phyloP scores from a whole-genome alignment of 176 grass and related monocot species.

The Aegilops tauschii region DNA sequence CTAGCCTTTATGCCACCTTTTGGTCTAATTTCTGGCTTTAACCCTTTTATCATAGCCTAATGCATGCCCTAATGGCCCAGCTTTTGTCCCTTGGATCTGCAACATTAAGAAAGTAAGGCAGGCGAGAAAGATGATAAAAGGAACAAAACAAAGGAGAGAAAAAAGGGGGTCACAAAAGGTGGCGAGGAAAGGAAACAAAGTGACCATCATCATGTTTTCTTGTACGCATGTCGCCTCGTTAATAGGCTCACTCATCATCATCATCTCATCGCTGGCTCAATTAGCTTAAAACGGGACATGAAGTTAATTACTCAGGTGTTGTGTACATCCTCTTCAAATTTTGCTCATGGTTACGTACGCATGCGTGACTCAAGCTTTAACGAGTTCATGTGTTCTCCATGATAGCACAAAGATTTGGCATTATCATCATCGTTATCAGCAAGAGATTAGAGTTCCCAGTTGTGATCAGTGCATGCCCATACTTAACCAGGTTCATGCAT shows the following conservation, averaged over 20 bases:
- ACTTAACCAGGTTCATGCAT: background rate
- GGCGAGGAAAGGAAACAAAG: conserved; percentile 31
- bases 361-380: conserved; percentile 22
- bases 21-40: background rate
- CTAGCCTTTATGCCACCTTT: conserved; percentile 16
- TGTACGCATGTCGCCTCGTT: conserved; percentile 44
- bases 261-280: background rate
- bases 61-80: conserved; percentile 30
- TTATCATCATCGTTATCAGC: conserved; percentile 35
- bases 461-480: background rate
- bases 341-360: background rate
- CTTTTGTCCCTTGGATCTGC: conserved; percentile 52
- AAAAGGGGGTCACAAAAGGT: conserved; percentile 31
- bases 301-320: background rate
- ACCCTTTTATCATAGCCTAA: conserved; percentile 29
- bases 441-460: conserved; percentile 1
- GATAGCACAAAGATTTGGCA: conserved; percentile 21
- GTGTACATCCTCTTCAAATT: background rate
- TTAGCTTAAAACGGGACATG: conserved; percentile 3
- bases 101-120: conserved; percentile 42
- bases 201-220: conserved; percentile 39
- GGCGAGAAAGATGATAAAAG: conserved; percentile 44
- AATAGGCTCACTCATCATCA: conserved; percentile 9
- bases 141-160: background rate
- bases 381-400: conserved; percentile 17